Evolutionary conservation across 306 rosid genomes (phyloP).

Genomic region (Neltuma alba): DNA sequence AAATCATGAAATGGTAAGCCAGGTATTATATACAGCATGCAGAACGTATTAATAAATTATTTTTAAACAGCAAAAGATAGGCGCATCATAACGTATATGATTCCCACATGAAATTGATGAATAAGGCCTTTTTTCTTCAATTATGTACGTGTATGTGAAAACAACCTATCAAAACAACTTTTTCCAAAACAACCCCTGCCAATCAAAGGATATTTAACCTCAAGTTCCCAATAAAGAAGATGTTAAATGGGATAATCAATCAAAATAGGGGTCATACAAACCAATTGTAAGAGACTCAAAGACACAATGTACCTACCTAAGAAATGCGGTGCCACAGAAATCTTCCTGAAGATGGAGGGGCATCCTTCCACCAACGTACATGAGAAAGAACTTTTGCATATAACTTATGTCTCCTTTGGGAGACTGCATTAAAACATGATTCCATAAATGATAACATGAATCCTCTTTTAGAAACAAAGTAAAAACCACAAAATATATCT

Average conservation of each 20-base stretch:
- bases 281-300: neutral
- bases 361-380: constrained; percentile 85
- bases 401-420: constrained; percentile 95
- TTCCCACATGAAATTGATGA: neutral
- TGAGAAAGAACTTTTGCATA: constrained; percentile 87
- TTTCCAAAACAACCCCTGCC: neutral
- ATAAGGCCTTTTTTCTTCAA: neutral
- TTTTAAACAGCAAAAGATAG: neutral
- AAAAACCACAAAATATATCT: neutral
- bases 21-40: neutral
- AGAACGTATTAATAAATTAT: neutral
- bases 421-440: constrained; percentile 55
- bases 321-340: constrained; percentile 91
- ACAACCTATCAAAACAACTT: neutral
- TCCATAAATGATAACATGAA: constrained; percentile 30
- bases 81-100: neutral
- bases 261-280: neutral
- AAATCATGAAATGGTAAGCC: neutral
- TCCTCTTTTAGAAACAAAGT: neutral
- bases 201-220: constrained; percentile 18
- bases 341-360: constrained; percentile 93
- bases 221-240: neutral
- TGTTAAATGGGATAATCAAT: constrained; percentile 17
- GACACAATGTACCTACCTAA: constrained; percentile 70
- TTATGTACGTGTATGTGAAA: neutral